Conservation (phyloP, 805 yeast genomes). For the Candida krabiensis region DNA sequence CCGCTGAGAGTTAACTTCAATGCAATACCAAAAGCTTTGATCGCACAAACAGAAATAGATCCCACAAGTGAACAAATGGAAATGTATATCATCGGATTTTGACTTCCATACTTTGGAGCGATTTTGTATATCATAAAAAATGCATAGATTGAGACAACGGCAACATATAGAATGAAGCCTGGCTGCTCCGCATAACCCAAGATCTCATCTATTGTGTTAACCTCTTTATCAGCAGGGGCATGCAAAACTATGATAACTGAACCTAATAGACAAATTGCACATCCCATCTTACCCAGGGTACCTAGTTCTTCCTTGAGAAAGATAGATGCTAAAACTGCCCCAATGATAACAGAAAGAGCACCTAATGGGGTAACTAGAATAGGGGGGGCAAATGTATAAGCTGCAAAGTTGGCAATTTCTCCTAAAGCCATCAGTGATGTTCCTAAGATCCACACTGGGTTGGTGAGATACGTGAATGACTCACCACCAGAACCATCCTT, state of each 20-base stretch:
- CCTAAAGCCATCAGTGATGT: slow-evolving; percentile 89
- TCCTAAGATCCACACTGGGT: slow-evolving; percentile 95
- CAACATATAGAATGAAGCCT: slow-evolving; percentile 66
- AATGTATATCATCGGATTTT: slow-evolving; percentile 85
- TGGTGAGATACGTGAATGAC: slow-evolving; percentile 74
- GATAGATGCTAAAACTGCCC: slow-evolving; percentile 85
- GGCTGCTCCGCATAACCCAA: slow-evolving; percentile 77
- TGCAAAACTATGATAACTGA: slow-evolving; percentile 85
- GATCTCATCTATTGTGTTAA: slow-evolving; percentile 85
- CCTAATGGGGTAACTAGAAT: slow-evolving; percentile 90
- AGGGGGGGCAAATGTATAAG: slow-evolving; percentile 94
- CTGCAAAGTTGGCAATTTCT: slow-evolving; percentile 90
- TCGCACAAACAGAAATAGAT: slow-evolving; percentile 85
- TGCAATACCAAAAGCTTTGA: slow-evolving; percentile 92
- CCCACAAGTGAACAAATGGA: slow-evolving; percentile 91
- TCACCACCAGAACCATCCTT: slow-evolving; percentile 65
- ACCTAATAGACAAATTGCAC: slow-evolving; percentile 87
- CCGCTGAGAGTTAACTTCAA: slow-evolving; percentile 81
- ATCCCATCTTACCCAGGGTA: slow-evolving; percentile 85
- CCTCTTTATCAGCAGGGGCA: slow-evolving; percentile 93
- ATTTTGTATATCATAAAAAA: slow-evolving; percentile 78
- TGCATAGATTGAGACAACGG: slow-evolving; percentile 64
- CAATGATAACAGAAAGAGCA: slow-evolving; percentile 85
- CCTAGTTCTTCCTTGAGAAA: slow-evolving; percentile 87
- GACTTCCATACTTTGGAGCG: slow-evolving; percentile 76